These are phyloP conservation scores for Pouteria glomerata DNA, from an alignment of 148 eudicot genomes.

Conservation along the genomic window DNA sequence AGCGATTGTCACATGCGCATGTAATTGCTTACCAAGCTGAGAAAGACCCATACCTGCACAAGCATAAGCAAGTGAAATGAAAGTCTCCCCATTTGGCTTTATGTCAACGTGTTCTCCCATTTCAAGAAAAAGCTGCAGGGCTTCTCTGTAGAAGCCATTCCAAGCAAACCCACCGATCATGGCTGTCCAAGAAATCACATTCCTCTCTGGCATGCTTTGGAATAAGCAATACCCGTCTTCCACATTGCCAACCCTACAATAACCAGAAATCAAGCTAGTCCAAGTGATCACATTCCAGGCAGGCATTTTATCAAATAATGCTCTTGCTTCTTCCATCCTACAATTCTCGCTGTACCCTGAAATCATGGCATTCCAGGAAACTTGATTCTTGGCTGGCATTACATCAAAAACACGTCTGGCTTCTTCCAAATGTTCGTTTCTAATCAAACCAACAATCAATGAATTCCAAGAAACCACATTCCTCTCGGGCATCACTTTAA, in stretches of 20 bases:
- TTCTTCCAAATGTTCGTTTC: slow-evolving; percentile 29
- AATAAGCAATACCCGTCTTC: slow-evolving; percentile 28
- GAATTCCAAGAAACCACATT: no score
- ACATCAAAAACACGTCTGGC: slow-evolving; percentile 33
- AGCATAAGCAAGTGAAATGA: slow-evolving; percentile 36
- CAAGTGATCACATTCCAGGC: slow-evolving; percentile 34
- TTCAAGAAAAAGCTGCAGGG: slow-evolving; percentile 27
- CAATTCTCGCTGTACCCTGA: slow-evolving; percentile 30
- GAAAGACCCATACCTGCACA: slow-evolving; percentile 31
- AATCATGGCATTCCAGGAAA: slow-evolving; percentile 43
- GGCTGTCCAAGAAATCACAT: slow-evolving; percentile 47
- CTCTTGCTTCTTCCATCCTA: slow-evolving; percentile 39
- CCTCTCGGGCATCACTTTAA: no score
- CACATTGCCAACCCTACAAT: slow-evolving; percentile 29
- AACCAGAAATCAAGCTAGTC: slow-evolving; percentile 35
- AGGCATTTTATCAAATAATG: slow-evolving; percentile 33
- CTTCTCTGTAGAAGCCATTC: slow-evolving; percentile 37
- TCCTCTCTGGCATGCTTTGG: slow-evolving; percentile 28
- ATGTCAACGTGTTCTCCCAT: slow-evolving; percentile 22
- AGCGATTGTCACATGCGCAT: slow-evolving; percentile 27
- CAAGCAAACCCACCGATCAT: slow-evolving; percentile 42
- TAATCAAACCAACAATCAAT: slow-evolving; percentile 40
- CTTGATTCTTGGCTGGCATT: slow-evolving; percentile 29
- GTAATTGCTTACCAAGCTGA: slow-evolving; percentile 32
- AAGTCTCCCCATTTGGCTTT: slow-evolving; percentile 30